Base-by-base conservation (phyloP, 331 rosid species). In the Dryas integrifolia region DNA sequence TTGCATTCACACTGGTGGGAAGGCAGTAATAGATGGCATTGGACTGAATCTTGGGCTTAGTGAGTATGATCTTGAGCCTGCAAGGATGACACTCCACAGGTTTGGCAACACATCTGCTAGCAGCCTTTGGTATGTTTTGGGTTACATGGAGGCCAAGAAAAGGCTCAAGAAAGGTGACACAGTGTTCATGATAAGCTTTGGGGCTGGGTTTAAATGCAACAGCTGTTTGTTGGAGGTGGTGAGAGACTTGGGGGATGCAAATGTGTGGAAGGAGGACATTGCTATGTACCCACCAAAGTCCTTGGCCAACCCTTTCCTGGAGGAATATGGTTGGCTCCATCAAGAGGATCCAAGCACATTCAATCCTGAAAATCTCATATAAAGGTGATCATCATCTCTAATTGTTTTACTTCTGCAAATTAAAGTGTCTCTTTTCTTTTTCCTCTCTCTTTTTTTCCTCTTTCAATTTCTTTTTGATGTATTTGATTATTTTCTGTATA, bases 191-290 rank as follows among this genome's bases (percentile, higher is more conserved):
- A 91, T 94, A 78, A 91, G 97, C 72, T 94, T 94, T 68, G 98
- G 97, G 43, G 92, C 96, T 16, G 98, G 98, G 21, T 94, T 94
- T 79, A 91, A 94, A 83, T 94, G 98, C 84, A 91, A 89, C 55
- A 94, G 98, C 80, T 89, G 97, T 64, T 64, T 88, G 75, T 88
- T 94, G 91, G 96, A 94, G 71, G 96, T 91, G 16, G 77, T 86
- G 68, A 86, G 84, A 58, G 97, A 94, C 62, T 65, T 89, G 18
- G 78, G 24, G 7, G 84, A 74, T 6, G 82, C 41, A 0, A 91
- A 91, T 80, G 98, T 85, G 12, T 94, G 98, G 98, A 75, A 71
- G 3, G 96, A 91, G 6, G 86, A 91, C 81, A 86, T 91, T 80
- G 58, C 83, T 52, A 44, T 35, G 44, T 94, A 94, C 45, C 98